Conservation (phyloP, 2,329 filamentous ascomycete species). For the Exophiala xenobiotica region DNA sequence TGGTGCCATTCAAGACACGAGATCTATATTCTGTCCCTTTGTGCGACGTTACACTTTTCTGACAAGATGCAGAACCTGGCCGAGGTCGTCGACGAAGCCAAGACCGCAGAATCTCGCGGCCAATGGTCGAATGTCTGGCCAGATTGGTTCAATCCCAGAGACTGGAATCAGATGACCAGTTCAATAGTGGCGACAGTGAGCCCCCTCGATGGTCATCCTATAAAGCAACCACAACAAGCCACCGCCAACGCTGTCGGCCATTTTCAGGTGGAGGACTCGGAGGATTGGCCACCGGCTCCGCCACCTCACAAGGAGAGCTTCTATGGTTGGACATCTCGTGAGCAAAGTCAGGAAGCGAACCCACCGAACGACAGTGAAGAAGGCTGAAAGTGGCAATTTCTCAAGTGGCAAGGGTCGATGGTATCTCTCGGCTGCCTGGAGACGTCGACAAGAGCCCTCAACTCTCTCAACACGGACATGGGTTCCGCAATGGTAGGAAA, state of each 20-base stretch:
- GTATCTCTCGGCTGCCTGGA: too few relatives aligned
- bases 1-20: too few relatives aligned
- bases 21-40: too few relatives aligned
- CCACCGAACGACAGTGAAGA: neutral
- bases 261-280: neutral
- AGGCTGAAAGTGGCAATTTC: too few relatives aligned
- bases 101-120: neutral
- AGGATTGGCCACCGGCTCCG: neutral
- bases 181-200: neutral
- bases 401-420: too few relatives aligned
- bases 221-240: neutral
- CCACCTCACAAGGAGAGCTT: neutral
- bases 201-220: neutral
- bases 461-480: too few relatives aligned
- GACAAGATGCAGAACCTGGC: neutral
- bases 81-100: neutral
- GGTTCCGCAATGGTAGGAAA: too few relatives aligned
- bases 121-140: neutral
- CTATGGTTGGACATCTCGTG: neutral
- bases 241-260: neutral
- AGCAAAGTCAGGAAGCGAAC: neutral
- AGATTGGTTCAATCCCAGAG: constrained; percentile 6
- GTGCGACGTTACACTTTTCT: too few relatives aligned
- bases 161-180: neutral
- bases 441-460: too few relatives aligned